Evolutionary conservation across 1,284 basidiomycete species (phyloP).

Genomic region (Ceratobasidium sp.): DNA sequence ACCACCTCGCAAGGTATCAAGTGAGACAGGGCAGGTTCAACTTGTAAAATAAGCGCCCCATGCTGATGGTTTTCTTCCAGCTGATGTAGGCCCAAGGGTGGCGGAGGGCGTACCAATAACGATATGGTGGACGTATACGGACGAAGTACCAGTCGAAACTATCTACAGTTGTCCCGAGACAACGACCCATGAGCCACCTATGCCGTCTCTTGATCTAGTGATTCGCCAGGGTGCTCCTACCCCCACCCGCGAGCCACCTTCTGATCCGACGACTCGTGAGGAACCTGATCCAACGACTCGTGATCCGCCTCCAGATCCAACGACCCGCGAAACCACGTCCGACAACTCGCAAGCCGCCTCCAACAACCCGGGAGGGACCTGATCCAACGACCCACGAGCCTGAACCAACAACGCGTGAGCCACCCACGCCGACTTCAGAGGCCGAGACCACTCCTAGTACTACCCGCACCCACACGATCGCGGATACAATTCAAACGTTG

Average conservation of each 20-base stretch:
- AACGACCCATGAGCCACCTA: neutral
- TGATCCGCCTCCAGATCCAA: no score
- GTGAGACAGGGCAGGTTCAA: no score
- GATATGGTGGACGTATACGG: neutral
- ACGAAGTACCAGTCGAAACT: constrained; percentile 2
- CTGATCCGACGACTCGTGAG: no score
- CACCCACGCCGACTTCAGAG: neutral
- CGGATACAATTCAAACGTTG: neutral
- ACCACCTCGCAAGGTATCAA: neutral
- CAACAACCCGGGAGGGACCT: no score
- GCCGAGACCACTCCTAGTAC: neutral
- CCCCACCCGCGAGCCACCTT: neutral
- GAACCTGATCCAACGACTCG: no score
- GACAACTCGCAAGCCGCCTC: no score
- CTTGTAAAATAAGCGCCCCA: no score
- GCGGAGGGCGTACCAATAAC: constrained; percentile 1
- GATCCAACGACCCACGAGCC: no score
- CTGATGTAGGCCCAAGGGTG: neutral
- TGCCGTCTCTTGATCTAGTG: neutral
- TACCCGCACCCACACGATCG: neutral
- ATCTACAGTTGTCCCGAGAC: constrained; percentile 11
- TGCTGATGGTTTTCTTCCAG: neutral
- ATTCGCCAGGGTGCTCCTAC: neutral
- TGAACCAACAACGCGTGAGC: no score
- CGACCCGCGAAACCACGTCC: no score